These are phyloP conservation scores for Tetrapyrgos nigripes DNA, from an alignment of 1,284 basidiomycete genomes.

Conservation along the genomic window DNA sequence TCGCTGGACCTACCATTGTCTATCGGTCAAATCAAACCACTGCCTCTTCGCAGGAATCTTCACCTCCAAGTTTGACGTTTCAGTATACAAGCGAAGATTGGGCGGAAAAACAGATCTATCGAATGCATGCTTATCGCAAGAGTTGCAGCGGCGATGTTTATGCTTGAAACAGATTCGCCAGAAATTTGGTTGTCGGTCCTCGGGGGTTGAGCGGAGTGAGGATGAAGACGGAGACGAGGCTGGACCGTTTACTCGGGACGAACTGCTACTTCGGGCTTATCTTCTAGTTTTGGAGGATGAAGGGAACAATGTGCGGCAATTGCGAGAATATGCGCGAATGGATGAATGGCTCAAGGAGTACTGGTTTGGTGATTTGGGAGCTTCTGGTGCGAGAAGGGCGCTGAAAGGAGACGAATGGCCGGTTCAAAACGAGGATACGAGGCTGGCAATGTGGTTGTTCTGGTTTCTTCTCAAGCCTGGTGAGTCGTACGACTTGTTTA, in stretches of 20 bases:
- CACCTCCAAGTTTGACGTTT: slow-evolving; percentile 68
- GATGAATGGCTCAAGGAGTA: slow-evolving; percentile 56
- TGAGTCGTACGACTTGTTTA: slow-evolving; percentile 39
- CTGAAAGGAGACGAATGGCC: slow-evolving; percentile 59
- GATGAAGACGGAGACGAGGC: slow-evolving; percentile 29
- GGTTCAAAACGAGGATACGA: slow-evolving; percentile 52
- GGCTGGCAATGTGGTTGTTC: slow-evolving; percentile 76
- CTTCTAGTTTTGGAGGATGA: slow-evolving; percentile 84
- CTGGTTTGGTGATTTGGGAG: slow-evolving; percentile 58
- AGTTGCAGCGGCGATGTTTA: slow-evolving; percentile 62
- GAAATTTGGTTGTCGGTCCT: slow-evolving; percentile 39
- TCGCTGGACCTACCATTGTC: slow-evolving; percentile 53
- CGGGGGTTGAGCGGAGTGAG: neutral
- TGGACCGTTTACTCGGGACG: slow-evolving; percentile 32
- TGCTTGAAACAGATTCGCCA: slow-evolving; percentile 59
- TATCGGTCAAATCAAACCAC: slow-evolving; percentile 55
- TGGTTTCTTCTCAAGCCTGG: slow-evolving; percentile 72
- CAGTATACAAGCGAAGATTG: slow-evolving; percentile 61
- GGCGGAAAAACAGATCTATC: slow-evolving; percentile 43
- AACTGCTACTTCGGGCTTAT: slow-evolving; percentile 71
- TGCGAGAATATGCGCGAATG: slow-evolving; percentile 60
- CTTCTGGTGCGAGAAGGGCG: slow-evolving; percentile 45
- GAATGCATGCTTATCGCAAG: slow-evolving; percentile 54
- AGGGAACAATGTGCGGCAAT: slow-evolving; percentile 74
- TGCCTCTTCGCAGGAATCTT: slow-evolving; percentile 78